These are phyloP conservation scores for Bidens hawaiensis DNA, from an alignment of 140 eudicot genomes.

Conservation along the genomic window DNA sequence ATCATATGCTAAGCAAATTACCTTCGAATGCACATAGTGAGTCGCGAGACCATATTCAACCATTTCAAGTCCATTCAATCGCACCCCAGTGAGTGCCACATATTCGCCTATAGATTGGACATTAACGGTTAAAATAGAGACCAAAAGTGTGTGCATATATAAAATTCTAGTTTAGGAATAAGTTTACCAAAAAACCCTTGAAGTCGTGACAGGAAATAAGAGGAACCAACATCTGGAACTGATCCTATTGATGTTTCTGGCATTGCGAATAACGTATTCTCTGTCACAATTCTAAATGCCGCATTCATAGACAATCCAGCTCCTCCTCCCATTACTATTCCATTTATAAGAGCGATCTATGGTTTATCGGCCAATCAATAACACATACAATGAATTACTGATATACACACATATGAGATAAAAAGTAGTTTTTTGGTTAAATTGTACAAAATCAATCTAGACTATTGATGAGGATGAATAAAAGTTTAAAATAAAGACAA, in stretches of 20 bases:
- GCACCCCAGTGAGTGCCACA: constrained; percentile 41
- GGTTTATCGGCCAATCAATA: background rate
- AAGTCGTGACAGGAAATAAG: constrained; percentile 41
- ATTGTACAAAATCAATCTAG: background rate
- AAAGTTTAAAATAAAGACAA: background rate
- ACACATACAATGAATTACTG: too few species aligned
- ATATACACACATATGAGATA: too few species aligned
- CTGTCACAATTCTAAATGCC: constrained; percentile 41
- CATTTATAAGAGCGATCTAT: constrained; percentile 36
- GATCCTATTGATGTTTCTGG: constrained; percentile 52
- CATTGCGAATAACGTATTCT: constrained; percentile 51
- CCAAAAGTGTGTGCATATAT: background rate
- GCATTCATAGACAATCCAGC: constrained; percentile 53
- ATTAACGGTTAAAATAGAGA: background rate
- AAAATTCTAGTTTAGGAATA: constrained; percentile 4
- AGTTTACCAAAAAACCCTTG: constrained; percentile 46
- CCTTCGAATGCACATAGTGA: constrained; percentile 49
- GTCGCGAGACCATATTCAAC: constrained; percentile 55
- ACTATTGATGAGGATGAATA: background rate
- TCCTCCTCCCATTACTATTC: constrained; percentile 65
- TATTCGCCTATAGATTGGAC: constrained; percentile 34
- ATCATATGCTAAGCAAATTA: background rate
- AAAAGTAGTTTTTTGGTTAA: background rate
- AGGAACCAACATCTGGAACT: constrained; percentile 47
- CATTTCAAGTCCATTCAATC: constrained; percentile 41